These are phyloP conservation scores for Fraxinus quadrangulata DNA, from an alignment of 257 asterid species.

Conservation along the genomic window DNA sequence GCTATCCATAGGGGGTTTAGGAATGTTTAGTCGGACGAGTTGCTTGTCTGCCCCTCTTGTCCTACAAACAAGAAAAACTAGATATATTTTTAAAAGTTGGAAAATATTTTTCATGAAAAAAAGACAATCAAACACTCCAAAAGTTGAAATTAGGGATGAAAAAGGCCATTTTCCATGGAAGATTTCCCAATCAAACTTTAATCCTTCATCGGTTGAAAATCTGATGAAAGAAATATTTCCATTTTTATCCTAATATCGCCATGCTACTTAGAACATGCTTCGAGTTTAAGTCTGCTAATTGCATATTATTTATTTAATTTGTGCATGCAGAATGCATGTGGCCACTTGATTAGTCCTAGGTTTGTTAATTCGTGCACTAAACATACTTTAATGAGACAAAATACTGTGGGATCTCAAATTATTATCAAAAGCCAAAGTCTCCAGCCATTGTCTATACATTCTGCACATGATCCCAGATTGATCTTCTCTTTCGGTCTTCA, in stretches of 20 bases:
- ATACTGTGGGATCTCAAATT: conserved; percentile 33
- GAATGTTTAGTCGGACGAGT: no score
- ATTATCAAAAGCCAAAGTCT: conserved; percentile 29
- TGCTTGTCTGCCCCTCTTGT: no score
- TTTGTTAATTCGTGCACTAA: conserved; percentile 6
- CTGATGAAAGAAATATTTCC: background rate
- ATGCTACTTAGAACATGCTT: background rate
- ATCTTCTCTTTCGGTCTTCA: conserved; percentile 25
- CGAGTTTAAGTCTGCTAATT: background rate
- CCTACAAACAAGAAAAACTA: no score
- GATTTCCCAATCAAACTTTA: no score
- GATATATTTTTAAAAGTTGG: no score
- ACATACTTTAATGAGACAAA: conserved; percentile 24
- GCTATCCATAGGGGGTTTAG: no score
- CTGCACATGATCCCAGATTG: conserved; percentile 62
- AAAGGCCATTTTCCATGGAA: no score
- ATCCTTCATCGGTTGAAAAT: background rate
- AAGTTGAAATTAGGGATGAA: no score
- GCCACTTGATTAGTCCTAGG: conserved; percentile 32
- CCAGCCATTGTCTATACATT: conserved; percentile 29
- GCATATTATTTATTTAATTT: conserved; percentile 23
- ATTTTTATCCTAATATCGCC: background rate
- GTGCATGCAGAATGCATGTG: conserved; percentile 33
- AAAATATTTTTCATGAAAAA: no score
- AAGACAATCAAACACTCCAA: no score